phyloP scores from a whole-genome alignment of 2,329 filamentous ascomycete genomes.

The Clonostachys rosea region DNA sequence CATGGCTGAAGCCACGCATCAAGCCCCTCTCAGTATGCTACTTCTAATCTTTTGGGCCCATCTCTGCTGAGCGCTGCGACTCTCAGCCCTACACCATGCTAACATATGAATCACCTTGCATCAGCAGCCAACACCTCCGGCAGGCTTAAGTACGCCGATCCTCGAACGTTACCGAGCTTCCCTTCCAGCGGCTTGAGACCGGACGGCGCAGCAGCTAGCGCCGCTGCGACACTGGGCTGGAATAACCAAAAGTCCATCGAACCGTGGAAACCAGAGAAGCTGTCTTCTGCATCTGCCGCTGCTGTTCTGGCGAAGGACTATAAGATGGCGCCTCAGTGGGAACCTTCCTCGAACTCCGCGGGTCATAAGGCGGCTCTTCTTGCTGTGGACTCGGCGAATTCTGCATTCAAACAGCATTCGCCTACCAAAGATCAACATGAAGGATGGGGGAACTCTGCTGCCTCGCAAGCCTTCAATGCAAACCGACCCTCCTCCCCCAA shows the following conservation, averaged over 20 bases:
- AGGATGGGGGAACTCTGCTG: conserved; percentile 62
- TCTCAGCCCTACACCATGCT: not conserved
- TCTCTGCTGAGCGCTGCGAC: not conserved
- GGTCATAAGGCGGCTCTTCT: conserved; percentile 73
- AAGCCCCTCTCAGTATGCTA: conserved; percentile 2
- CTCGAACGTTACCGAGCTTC: conserved; percentile 70
- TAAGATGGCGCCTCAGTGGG: conserved; percentile 47
- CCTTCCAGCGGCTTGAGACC: conserved; percentile 59
- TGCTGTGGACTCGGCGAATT: conserved; percentile 39
- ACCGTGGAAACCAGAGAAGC: conserved; percentile 60
- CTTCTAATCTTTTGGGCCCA: not conserved
- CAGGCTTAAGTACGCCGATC: conserved; percentile 65
- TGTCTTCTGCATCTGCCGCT: conserved; percentile 42
- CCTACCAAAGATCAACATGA: conserved; percentile 15
- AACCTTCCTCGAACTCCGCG: conserved; percentile 57
- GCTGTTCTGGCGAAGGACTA: conserved; percentile 35
- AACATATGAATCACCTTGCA: too few species aligned
- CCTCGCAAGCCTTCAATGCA: conserved; percentile 59
- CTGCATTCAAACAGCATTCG: conserved; percentile 16
- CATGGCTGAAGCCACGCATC: conserved; percentile 3
- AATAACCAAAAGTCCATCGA: conserved; percentile 61
- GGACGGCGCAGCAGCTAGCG: conserved; percentile 60
- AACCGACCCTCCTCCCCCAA: conserved; percentile 9
- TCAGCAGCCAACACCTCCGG: conserved; percentile 20
- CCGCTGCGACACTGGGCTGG: conserved; percentile 72